Evolutionary conservation across 331 rosid genomes (phyloP).

Genomic region (Malus hybrid): DNA sequence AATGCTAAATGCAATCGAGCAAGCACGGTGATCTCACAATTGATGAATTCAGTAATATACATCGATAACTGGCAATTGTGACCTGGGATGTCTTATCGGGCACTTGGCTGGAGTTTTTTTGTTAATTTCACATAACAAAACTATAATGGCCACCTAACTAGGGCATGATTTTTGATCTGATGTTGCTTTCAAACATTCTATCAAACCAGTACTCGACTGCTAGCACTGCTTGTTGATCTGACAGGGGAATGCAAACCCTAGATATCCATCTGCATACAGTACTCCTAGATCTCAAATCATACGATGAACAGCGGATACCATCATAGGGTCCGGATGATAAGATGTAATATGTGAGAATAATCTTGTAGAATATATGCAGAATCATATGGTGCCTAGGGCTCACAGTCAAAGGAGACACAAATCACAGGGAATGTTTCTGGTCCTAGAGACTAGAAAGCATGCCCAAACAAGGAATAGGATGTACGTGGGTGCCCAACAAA

Average conservation of each 20-base stretch:
- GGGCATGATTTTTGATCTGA: conserved; percentile 8
- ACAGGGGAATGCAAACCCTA: not conserved
- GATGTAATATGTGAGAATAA: not conserved
- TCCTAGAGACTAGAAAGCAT: conserved; percentile 28
- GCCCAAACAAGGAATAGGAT: conserved; percentile 15
- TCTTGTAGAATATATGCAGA: not conserved
- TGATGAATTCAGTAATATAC: too few species aligned
- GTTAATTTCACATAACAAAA: too few species aligned
- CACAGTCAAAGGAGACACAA: conserved; percentile 65
- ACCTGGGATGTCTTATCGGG: too few species aligned
- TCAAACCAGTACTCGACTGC: conserved; percentile 7
- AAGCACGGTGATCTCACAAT: too few species aligned
- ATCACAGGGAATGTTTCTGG: conserved; percentile 63
- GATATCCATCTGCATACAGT: not conserved
- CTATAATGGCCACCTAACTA: too few species aligned
- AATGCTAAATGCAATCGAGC: too few species aligned
- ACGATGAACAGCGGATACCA: not conserved
- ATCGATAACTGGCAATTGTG: too few species aligned
- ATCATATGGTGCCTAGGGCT: not conserved
- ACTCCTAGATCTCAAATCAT: not conserved
- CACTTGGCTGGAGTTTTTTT: too few species aligned
- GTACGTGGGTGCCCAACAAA: conserved; percentile 18
- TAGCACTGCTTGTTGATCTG: conserved; percentile 8
- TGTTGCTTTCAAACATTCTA: conserved; percentile 3
- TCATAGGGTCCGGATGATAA: not conserved